Evolutionary conservation across 495 filamentous ascomycete species (phyloP).

Genomic region (Podospora anserina): DNA sequence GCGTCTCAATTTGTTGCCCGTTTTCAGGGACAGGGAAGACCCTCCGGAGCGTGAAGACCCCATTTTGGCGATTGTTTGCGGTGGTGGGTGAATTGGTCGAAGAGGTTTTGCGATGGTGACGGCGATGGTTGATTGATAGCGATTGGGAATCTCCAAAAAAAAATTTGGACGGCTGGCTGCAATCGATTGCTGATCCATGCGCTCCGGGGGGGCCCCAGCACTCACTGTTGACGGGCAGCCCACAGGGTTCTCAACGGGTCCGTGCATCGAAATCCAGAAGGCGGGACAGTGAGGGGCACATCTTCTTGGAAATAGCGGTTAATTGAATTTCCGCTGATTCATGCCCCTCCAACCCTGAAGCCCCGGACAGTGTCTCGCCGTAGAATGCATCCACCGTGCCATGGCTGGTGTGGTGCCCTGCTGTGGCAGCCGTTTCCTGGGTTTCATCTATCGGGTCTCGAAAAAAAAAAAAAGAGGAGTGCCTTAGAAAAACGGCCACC

Average conservation of each 20-base stretch:
- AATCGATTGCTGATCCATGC: slow-evolving; percentile 11
- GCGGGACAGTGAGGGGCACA: slow-evolving; percentile 19
- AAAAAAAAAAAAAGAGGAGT: slow-evolving; percentile 19
- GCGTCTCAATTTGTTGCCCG: slow-evolving; percentile 69
- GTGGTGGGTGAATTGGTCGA: slow-evolving; percentile 1
- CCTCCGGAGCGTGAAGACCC: slow-evolving; percentile 21
- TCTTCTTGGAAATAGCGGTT: slow-evolving; percentile 15
- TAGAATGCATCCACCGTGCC: not conserved
- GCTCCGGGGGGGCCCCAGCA: slow-evolving; percentile 16
- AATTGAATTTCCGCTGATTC: slow-evolving; percentile 26
- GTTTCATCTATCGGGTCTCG: slow-evolving; percentile 10
- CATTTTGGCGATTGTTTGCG: slow-evolving; percentile 14
- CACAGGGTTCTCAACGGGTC: slow-evolving; percentile 14
- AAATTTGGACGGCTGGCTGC: slow-evolving; percentile 11
- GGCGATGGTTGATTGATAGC: not conserved
- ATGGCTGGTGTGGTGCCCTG: slow-evolving; percentile 9
- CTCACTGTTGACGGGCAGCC: not conserved
- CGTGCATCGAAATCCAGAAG: slow-evolving; percentile 3
- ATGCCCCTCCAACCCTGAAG: not conserved
- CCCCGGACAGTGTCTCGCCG: not conserved
- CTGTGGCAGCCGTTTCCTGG: slow-evolving; percentile 15
- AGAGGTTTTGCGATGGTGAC: not conserved
- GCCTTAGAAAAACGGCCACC: slow-evolving; percentile 8
- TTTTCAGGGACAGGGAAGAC: slow-evolving; percentile 30
- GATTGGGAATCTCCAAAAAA: not conserved